A percentile compares a stretch with the other conserved stretches of the same genome.
Evolutionary conservation across 2,329 filamentous ascomycete species (phyloP).

Genomic region (Lachnum nothofagi): DNA sequence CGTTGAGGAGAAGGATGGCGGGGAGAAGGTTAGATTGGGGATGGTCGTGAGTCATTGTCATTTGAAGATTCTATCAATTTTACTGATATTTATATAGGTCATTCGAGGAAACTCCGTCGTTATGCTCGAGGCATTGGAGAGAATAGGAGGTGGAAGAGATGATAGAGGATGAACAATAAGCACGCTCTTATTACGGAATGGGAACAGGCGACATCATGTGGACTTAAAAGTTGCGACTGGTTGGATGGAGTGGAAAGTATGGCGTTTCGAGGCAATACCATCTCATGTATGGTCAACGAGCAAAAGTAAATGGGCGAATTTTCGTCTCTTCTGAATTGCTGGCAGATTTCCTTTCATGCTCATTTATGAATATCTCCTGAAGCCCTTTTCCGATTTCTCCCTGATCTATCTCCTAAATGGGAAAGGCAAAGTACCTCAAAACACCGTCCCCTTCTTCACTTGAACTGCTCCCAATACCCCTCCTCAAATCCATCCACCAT

Average conservation of each 20-base stretch:
- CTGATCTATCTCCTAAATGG: too few relatives aligned
- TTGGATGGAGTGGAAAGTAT: conserved; percentile 5
- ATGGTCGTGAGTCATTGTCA: conserved; percentile 68
- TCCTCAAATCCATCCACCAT: too few relatives aligned
- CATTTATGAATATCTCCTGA: too few relatives aligned
- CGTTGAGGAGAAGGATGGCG: conserved; percentile 86
- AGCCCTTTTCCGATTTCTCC: too few relatives aligned
- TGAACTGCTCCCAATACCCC: too few relatives aligned
- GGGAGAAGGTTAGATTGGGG: conserved; percentile 83
- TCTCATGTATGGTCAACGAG: conserved; percentile 20
- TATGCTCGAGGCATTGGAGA: conserved; percentile 81
- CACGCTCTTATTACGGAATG: background rate
- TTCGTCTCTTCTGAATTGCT: background rate
- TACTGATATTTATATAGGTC: conserved; percentile 50
- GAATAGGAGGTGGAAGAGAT: conserved; percentile 55
- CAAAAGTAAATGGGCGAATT: conserved; percentile 14
- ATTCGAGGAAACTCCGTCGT: conserved; percentile 98
- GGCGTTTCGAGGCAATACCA: conserved; percentile 28
- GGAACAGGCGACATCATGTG: background rate
- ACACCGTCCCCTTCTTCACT: too few relatives aligned
- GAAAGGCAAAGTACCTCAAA: too few relatives aligned
- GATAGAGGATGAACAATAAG: conserved; percentile 34
- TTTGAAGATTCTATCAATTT: background rate
- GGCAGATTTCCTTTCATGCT: too few relatives aligned
- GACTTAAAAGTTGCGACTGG: conserved; percentile 13